phyloP scores from a whole-genome alignment of 2,329 filamentous ascomycete species.

The Fusarium virguliforme region DNA sequence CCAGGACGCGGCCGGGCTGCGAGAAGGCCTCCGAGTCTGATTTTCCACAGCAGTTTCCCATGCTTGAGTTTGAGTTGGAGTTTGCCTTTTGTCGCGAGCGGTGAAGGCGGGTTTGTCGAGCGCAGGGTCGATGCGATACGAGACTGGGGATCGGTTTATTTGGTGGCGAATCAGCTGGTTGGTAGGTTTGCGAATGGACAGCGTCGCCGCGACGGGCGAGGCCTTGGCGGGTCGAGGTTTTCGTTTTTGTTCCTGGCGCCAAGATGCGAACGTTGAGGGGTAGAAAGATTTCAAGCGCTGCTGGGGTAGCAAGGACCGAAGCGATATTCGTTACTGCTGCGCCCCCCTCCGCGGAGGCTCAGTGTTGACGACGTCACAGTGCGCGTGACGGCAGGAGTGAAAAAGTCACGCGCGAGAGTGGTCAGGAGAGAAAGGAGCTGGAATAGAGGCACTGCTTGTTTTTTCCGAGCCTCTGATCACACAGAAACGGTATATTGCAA shows the following conservation, averaged over 20 bases:
- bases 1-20: conserved; percentile 81
- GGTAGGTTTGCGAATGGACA: conserved; percentile 6
- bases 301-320: background rate
- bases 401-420: background rate
- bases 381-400: background rate
- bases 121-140: conserved; percentile 1
- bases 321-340: conserved; percentile 8
- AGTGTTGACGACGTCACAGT: conserved; percentile 6
- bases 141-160: background rate
- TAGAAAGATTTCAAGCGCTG: background rate
- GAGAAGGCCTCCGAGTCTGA: conserved; percentile 79
- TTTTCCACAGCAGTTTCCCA: conserved; percentile 93
- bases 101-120: background rate
- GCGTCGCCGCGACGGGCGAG: conserved; percentile 30
- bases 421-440: background rate
- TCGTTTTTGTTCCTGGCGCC: background rate
- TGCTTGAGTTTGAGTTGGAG: conserved; percentile 55
- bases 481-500: background rate
- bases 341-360: background rate
- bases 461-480: background rate
- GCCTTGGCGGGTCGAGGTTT: conserved; percentile 5
- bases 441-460: background rate
- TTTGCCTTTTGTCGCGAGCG: background rate
- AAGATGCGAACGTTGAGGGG: conserved; percentile 3
- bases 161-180: background rate